A percentile compares a stretch with the other conserved stretches of the same genome.
phyloP scores from a whole-genome alignment of 2,329 filamentous ascomycete genomes.

The Arthrobotrys pseudoclavata region DNA sequence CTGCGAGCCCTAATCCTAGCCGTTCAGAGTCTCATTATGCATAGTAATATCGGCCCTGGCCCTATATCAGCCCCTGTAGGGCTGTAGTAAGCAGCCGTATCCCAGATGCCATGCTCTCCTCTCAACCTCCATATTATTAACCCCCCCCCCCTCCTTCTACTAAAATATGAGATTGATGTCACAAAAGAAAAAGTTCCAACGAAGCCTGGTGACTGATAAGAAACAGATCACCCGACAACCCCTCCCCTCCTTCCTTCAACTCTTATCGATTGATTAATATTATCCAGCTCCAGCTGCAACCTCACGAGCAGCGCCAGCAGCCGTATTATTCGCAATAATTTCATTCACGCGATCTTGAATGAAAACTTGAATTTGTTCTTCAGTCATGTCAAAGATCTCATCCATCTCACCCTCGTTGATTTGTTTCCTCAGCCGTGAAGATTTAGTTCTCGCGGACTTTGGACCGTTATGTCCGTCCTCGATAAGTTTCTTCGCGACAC shows the following conservation, averaged over 20 bases:
- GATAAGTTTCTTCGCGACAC: conserved; percentile 67
- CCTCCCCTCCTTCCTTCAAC: not conserved
- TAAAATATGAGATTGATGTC: not conserved
- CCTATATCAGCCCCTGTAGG: not conserved
- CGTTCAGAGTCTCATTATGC: not conserved
- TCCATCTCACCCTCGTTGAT: conserved; percentile 64
- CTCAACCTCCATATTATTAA: not conserved
- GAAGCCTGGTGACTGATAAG: not conserved
- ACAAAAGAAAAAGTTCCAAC: not conserved
- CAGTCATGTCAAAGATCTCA: conserved; percentile 68
- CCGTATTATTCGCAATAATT: conserved; percentile 64
- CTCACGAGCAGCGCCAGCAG: not conserved
- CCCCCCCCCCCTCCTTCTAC: not conserved
- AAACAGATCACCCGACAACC: not conserved
- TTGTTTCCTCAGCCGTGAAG: conserved; percentile 69
- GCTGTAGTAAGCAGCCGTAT: conserved; percentile 15
- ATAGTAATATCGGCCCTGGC: not conserved
- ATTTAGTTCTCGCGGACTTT: conserved; percentile 65
- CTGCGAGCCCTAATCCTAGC: not conserved
- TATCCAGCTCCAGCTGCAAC: not conserved
- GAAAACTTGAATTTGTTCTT: conserved; percentile 67
- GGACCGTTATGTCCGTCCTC: conserved; percentile 62
- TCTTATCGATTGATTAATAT: not conserved
- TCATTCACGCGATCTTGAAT: conserved; percentile 66
- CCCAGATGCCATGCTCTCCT: not conserved